These are phyloP conservation scores for Chloris gayana DNA, from an alignment of 176 grass and related monocot genomes.

Conservation along the genomic window DNA sequence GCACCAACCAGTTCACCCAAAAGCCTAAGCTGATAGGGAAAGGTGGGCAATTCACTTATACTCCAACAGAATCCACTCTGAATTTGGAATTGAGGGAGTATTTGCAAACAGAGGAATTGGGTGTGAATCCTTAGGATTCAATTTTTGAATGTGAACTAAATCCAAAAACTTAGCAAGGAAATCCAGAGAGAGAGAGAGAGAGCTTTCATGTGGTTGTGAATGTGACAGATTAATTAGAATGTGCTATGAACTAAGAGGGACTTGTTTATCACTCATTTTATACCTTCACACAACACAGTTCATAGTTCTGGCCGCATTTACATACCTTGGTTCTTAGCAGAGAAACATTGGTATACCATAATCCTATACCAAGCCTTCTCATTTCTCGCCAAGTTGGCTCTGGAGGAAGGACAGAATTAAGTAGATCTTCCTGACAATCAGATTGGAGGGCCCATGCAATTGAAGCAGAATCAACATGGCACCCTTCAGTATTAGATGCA, in stretches of 20 bases:
- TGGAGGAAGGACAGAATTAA: constrained; percentile 77
- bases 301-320: constrained; percentile 25
- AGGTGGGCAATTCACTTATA: too few species aligned
- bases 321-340: constrained; percentile 82
- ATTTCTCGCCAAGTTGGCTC: constrained; percentile 87
- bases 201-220: constrained; percentile 15
- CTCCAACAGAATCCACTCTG: too few species aligned
- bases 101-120: background rate
- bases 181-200: background rate
- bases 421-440: constrained; percentile 97
- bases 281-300: constrained; percentile 28
- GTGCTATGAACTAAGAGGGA: background rate
- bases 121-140: constrained; percentile 3
- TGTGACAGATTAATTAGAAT: background rate
- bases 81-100: too few species aligned
- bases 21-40: too few species aligned
- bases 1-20: too few species aligned
- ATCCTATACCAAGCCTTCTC: constrained; percentile 78
- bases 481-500: constrained; percentile 46
- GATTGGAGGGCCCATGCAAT: constrained; percentile 92
- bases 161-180: background rate
- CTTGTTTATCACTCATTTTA: constrained; percentile 9
- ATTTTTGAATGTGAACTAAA: background rate
- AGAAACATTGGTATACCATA: constrained; percentile 82
- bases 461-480: constrained; percentile 62